Evolutionary conservation across 352 stramenopile genomes (phyloP).

Genomic region (Pythium phragmiticola): DNA sequence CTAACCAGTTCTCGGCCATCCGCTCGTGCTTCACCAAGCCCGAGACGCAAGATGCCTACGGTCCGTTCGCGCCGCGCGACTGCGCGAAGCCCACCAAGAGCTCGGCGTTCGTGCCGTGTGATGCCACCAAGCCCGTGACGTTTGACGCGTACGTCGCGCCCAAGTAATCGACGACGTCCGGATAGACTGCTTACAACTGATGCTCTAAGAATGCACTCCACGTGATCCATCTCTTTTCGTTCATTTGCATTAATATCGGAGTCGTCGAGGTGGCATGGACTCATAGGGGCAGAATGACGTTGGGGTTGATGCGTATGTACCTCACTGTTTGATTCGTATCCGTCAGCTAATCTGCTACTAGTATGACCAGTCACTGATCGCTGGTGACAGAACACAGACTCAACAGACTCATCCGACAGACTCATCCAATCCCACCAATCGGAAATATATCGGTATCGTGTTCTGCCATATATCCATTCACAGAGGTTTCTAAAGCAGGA

Average conservation of each 20-base stretch:
- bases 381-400: neutral
- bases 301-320: neutral
- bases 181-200: neutral
- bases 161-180: neutral
- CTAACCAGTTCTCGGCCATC: conserved; percentile 66
- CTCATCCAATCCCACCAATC: neutral
- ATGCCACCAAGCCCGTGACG: conserved; percentile 38
- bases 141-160: conserved; percentile 39
- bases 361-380: too few species aligned
- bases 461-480: too few species aligned
- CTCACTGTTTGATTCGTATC: too few species aligned
- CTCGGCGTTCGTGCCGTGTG: conserved; percentile 51
- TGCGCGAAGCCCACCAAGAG: conserved; percentile 38
- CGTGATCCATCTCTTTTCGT: too few species aligned
- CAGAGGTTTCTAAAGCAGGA: too few species aligned
- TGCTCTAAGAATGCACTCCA: too few species aligned
- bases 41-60: conserved; percentile 26
- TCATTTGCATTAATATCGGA: neutral
- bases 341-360: too few species aligned
- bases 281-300: neutral
- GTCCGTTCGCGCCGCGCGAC: conserved; percentile 47
- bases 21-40: conserved; percentile 56
- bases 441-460: too few species aligned
- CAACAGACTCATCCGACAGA: neutral
- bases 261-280: neutral